Base-by-base conservation (phyloP, 495 filamentous ascomycete species). In the Oidiodendron maius region DNA sequence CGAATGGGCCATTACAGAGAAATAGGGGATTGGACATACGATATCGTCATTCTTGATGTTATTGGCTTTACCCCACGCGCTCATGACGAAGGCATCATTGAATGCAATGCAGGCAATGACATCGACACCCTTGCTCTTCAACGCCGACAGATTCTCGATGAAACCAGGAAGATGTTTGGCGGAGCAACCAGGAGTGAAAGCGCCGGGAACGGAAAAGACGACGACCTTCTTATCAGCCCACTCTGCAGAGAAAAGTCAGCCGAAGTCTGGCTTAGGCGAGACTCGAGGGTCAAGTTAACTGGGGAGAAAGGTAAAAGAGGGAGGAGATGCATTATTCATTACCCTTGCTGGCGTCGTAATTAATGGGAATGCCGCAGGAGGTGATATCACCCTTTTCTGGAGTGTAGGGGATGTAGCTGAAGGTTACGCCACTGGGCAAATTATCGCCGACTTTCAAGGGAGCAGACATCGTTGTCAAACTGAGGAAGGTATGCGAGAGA, bases 31-130 rank as follows among this genome's bases (percentile, higher is more conserved):
- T n/a, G 32, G 32, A 46, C 34, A 23, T 68, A 91, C 86, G 59
- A 94, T 88, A 52, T 83, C 78, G 46, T 94, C 83, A 40, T 79
- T 78, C 62, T 81, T 86, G 59, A 94, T 76, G 26, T 75, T 76
- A 71, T 96, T 95, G 56, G 90, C 91, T 79, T 95, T 96, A 64
- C 82, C 85, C 91, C 91, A 97, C 44, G 91, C 91, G 61, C 80
- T 81, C 88, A 95, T 95, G 60, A 97, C 91, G 65, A 77, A 95
- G 44, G 82, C 76, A 75, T 96, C 90, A 67, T 97, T 96, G 76
- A 72, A 87, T 47, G 89, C 86, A 54, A 95, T 87, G 61, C 91
- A 82, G 50, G 86, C 76, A 51, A 96, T 79, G 46, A 86, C 62
- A 67, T 96, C 89, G 53, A 96, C 89, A 55, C 89, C 90, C 77